A percentile compares a stretch with the other conserved stretches of the same genome.
Evolutionary conservation across 2,329 filamentous ascomycete genomes (phyloP).

Genomic region (Fusarium beomiforme): DNA sequence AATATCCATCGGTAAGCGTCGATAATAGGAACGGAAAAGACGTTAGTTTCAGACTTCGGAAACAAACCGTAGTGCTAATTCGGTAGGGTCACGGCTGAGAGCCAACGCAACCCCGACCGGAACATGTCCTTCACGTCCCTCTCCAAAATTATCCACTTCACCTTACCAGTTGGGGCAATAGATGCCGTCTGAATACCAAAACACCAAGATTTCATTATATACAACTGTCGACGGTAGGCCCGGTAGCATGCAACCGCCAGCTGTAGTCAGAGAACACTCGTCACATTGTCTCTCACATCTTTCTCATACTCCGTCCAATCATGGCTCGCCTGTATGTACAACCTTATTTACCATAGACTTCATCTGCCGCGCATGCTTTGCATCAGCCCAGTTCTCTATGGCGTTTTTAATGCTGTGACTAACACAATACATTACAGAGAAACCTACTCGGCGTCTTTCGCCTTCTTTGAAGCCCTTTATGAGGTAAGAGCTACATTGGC

Average conservation of each 20-base stretch:
- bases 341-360: fast-evolving
- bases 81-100: not conserved
- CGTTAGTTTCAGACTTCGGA: not conserved
- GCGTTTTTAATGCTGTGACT: not conserved
- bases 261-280: not conserved
- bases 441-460: not conserved
- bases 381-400: not conserved
- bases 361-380: not conserved
- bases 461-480: not conserved
- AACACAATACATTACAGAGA: not conserved
- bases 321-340: not conserved
- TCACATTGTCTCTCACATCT: not conserved
- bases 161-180: fast-evolving
- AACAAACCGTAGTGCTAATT: not conserved
- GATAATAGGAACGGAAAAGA: not conserved
- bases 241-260: not conserved
- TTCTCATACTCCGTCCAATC: no score
- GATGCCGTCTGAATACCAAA: not conserved
- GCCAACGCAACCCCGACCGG: not conserved
- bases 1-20: not conserved
- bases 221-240: not conserved
- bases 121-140: not conserved
- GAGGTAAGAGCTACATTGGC: not conserved
- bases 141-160: not conserved
- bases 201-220: not conserved